Conservation (phyloP, 208 protist species). For the Wallacemonas rigidus region DNA sequence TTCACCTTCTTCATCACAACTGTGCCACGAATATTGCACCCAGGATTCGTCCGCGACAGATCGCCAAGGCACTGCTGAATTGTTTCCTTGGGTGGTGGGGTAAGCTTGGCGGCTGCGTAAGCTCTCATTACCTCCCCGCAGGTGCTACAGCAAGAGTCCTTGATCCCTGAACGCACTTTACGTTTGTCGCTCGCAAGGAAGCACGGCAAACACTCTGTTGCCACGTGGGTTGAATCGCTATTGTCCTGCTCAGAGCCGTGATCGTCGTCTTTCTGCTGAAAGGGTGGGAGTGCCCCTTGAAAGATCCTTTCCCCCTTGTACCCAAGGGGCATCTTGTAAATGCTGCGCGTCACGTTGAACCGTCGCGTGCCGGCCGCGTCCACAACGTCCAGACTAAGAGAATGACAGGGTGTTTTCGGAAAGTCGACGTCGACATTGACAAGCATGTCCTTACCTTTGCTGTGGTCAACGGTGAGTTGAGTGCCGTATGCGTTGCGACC, state of each 20-base stretch:
- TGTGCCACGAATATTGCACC: conserved; percentile 76
- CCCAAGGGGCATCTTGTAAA: conserved; percentile 60
- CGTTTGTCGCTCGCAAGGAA: conserved; percentile 20
- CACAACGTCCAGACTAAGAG: conserved; percentile 70
- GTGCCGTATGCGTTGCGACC: conserved; percentile 66
- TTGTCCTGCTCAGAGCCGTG: conserved; percentile 14
- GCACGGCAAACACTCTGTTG: conserved; percentile 44
- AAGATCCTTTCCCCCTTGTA: conserved; percentile 30
- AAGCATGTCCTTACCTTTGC: conserved; percentile 39
- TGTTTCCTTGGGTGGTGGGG: conserved; percentile 27
- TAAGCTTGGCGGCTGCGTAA: conserved; percentile 29
- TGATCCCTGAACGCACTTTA: not conserved
- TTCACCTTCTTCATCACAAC: conserved; percentile 81
- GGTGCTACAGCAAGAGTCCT: conserved; percentile 59
- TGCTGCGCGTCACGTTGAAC: conserved; percentile 54
- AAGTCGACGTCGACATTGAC: conserved; percentile 86
- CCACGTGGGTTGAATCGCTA: not conserved
- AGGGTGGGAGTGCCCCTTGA: conserved; percentile 20
- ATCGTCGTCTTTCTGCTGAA: conserved; percentile 18
- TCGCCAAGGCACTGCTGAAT: conserved; percentile 72
- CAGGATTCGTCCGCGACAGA: conserved; percentile 45
- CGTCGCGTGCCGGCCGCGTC: conserved; percentile 57
- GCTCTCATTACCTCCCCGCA: conserved; percentile 56
- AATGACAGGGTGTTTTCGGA: conserved; percentile 57
- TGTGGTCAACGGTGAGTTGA: conserved; percentile 64